Evolutionary conservation across 2,329 filamentous ascomycete species (phyloP), one percentile per base, ranked within the genome.

Genomic region (Aspergillus brasiliensis): DNA sequence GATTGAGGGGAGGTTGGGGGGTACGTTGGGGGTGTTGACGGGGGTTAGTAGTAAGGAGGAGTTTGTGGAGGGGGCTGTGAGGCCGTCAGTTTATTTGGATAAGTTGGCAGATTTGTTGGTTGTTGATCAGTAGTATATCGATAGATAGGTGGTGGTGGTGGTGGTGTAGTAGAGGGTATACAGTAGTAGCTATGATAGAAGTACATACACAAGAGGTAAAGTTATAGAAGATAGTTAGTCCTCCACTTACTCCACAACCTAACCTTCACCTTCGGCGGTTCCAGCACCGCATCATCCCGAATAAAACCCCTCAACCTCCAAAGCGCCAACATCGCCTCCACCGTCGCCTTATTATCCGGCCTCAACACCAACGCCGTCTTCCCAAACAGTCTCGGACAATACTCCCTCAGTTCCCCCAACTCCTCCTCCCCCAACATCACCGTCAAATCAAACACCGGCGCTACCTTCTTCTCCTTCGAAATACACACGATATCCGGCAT

Each of bases 1-100:
- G 3, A 85, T 97, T 64, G 89, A 98, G 73, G 94, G 94, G 0
- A 89, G 90, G 65, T 83, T 99, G 27, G 95, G 95, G 17, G 95
- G 95, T 0, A 98, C 95, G 0, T 78, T 99, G 67, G 91, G 90
- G 40, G 95, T 99, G 5, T 80, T 97, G 75, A 97, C 93, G 0
- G 95, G 95, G 15, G 94, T 99, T 15, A 88, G 85, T 70, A 78
- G 73, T n/a, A 90, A 90, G 77, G 92, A 94, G 77, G 89, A 90
- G 57, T 90, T 97, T 60, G 91, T 93, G 81, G 83, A 92, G 68
- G 88, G 86, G 19, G 82, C 84, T 44, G 87, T 90, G 1, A 86
- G 91, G 55, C 95, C 95, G 2, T 84, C 85, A 40, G 95, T 88
- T 64, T 98, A 96, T 76, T 88, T 95, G 44, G 90, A 98, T 75